phyloP scores from a whole-genome alignment of 2,329 filamentous ascomycete genomes.

The Phyllosticta citribraziliensis region DNA sequence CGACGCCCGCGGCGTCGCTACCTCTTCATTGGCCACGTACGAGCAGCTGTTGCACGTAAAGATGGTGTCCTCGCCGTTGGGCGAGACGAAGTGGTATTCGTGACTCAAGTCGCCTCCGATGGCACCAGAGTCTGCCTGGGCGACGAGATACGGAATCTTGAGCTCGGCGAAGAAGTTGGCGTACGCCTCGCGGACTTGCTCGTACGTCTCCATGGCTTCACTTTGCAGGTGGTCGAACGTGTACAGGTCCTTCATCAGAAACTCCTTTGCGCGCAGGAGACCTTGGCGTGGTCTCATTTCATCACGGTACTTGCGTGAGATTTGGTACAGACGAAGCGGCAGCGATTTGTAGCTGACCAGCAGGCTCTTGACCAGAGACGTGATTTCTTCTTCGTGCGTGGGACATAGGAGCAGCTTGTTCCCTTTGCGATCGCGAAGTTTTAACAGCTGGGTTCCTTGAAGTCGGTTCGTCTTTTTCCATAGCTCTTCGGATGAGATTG shows the following conservation, averaged over 20 bases:
- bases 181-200: constrained; percentile 64
- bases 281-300: constrained; percentile 83
- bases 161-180: constrained; percentile 69
- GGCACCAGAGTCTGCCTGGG: constrained; percentile 85
- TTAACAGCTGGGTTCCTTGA: constrained; percentile 76
- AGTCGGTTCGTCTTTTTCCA: constrained; percentile 80
- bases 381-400: constrained; percentile 97
- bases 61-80: constrained; percentile 76
- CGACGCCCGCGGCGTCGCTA: constrained; percentile 43
- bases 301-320: constrained; percentile 88
- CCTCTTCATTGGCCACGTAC: constrained; percentile 78
- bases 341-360: constrained; percentile 77
- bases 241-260: constrained; percentile 97
- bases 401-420: constrained; percentile 69
- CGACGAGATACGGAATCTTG: constrained; percentile 72
- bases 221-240: constrained; percentile 69
- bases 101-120: constrained; percentile 92
- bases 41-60: constrained; percentile 64
- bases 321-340: constrained; percentile 82
- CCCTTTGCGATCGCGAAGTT: constrained; percentile 68
- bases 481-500: constrained; percentile 72
- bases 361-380: constrained; percentile 60
- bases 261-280: constrained; percentile 78
- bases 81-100: constrained; percentile 78
- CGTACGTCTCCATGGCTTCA: constrained; percentile 72